Evolutionary conservation across 1,284 basidiomycete genomes (phyloP), one percentile per base, ranked within the genome.

Genomic region (Meira miltonrushii): DNA sequence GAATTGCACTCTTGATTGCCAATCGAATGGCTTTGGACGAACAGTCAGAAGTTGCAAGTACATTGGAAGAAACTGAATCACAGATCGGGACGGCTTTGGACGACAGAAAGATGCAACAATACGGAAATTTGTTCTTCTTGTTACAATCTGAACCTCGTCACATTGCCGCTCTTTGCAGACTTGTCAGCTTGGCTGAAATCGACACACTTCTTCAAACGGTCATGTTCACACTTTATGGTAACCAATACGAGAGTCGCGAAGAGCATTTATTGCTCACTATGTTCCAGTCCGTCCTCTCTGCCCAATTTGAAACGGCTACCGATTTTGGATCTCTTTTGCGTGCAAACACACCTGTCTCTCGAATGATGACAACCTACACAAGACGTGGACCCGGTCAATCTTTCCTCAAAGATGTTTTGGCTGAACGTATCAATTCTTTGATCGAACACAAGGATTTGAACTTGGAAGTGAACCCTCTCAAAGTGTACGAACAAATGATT

Each of bases 361-460:
- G 95, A 50, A 97, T 98, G 94, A 97, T 99, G 94, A 97, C 95
- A 43, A 97, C 94, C 19, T 99, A 98, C 81, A 97, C 94, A 50
- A 88, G 95, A 58, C 87, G 95, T 65, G 94, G 93, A 53, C 94
- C 95, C 0, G 94, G 94, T 66, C 94, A 98, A 80, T 90, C 89
- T 72, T 99, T 97, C 79, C 85, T 99, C 67, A 97, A 97, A 82
- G 87, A 88, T 66, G 92, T 97, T 38, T 83, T 99, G 53, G 91
- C 94, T 12, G 93, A 96, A 78, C 87, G 94, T 59, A 96, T 99
- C 81, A 97, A 97, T 81, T 92, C 89, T 74, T 83, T 99, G 65
- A 95, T 97, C 71, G 94, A 96, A 80, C 92, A 97, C 82, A 94
- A 96, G 81, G 92, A 97, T 75, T 85, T 96, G 67, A 97, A 97